phyloP scores from a whole-genome alignment of 495 filamentous ascomycete species.

The Penicillium bialowiezense region DNA sequence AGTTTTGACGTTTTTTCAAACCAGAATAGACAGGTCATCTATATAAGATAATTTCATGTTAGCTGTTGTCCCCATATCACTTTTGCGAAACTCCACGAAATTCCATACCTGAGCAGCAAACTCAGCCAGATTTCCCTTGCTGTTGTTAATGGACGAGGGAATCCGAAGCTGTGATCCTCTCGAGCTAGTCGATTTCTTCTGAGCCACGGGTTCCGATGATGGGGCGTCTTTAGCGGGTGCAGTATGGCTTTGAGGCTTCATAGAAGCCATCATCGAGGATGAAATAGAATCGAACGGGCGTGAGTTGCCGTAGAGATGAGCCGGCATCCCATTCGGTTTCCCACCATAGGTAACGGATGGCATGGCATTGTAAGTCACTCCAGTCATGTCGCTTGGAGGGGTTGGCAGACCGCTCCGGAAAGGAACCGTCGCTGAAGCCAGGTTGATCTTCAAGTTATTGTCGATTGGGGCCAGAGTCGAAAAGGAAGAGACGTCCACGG shows the following conservation, averaged over 20 bases:
- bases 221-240: constrained; percentile 23
- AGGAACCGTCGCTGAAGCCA: constrained; percentile 33
- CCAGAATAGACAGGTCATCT: constrained; percentile 98
- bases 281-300: constrained; percentile 26
- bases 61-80: neutral
- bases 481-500: constrained; percentile 24
- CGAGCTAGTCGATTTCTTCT: constrained; percentile 35
- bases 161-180: constrained; percentile 66
- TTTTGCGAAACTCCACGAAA: no score
- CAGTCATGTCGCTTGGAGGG: constrained; percentile 51
- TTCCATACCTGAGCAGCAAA: constrained; percentile 75
- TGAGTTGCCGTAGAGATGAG: constrained; percentile 28
- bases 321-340: constrained; percentile 27
- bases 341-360: constrained; percentile 34
- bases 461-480: constrained; percentile 27
- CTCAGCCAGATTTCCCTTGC: constrained; percentile 70
- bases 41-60: neutral
- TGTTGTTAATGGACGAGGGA: constrained; percentile 69
- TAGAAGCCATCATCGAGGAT: constrained; percentile 22
- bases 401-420: constrained; percentile 49
- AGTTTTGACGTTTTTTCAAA: constrained; percentile 85
- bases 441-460: constrained; percentile 13
- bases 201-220: constrained; percentile 17
- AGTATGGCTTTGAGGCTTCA: constrained; percentile 24
- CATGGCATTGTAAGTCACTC: constrained; percentile 41